Percentiles rank a stretch among this genome's conserved stretches.
These are phyloP conservation scores for Melampsora americana DNA, from an alignment of 1,284 basidiomycete genomes.

Conservation along the genomic window DNA sequence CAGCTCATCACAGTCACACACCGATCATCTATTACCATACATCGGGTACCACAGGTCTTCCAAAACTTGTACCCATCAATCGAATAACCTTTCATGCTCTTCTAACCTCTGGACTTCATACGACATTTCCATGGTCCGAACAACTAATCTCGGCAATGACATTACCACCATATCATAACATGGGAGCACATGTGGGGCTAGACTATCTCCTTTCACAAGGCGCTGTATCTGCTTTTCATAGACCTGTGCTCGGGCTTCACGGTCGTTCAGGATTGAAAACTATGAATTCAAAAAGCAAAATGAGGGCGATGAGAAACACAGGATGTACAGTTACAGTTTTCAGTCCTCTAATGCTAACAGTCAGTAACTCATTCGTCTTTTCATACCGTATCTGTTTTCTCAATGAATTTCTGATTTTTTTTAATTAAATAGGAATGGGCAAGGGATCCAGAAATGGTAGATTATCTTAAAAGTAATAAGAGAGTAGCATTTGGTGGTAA, in stretches of 20 bases:
- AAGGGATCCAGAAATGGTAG: neutral
- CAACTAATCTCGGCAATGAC: neutral
- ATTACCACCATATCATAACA: neutral
- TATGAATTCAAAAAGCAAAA: neutral
- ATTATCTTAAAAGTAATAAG: neutral
- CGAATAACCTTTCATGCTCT: neutral
- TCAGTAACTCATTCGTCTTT: neutral
- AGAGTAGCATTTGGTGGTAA: slow-evolving; percentile 1
- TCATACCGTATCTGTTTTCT: neutral
- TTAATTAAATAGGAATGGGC: neutral
- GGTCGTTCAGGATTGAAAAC: neutral
- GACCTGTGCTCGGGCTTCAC: neutral
- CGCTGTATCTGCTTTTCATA: neutral
- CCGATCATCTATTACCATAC: neutral
- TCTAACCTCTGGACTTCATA: neutral
- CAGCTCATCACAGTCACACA: neutral
- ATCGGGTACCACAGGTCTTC: neutral
- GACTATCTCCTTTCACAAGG: neutral
- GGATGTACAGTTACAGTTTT: neutral
- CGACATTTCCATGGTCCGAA: neutral
- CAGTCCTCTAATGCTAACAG: slow-evolving; percentile 3
- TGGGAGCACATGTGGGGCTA: neutral
- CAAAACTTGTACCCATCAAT: neutral
- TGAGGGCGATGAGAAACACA: neutral
- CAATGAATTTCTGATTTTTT: neutral